These are phyloP conservation scores for Fagus sylvatica DNA, from an alignment of 306 rosid species.

Conservation along the genomic window DNA sequence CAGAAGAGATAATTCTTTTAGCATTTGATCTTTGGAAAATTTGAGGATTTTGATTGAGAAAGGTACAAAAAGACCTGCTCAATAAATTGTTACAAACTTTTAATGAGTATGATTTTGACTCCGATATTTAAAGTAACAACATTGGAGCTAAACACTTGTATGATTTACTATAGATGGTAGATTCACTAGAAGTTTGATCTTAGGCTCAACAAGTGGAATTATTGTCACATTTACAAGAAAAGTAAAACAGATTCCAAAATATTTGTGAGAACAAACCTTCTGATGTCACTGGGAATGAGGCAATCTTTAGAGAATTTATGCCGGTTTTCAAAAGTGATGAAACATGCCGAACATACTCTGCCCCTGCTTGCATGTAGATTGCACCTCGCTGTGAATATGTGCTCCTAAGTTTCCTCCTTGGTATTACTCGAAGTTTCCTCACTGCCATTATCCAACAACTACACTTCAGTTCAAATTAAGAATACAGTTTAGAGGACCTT, in stretches of 20 bases:
- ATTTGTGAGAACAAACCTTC: conserved; percentile 64
- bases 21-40: neutral
- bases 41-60: neutral
- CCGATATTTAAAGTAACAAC: neutral
- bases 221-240: neutral
- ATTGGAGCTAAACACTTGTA: neutral
- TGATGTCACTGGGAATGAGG: conserved; percentile 44
- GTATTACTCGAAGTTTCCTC: conserved; percentile 79
- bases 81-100: neutral
- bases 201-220: neutral
- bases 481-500: neutral
- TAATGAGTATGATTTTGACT: neutral
- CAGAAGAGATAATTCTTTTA: neutral
- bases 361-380: conserved; percentile 75
- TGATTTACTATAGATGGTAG: neutral
- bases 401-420: conserved; percentile 66
- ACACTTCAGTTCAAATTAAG: neutral
- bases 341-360: conserved; percentile 70
- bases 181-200: neutral
- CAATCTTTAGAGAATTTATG: conserved; percentile 62
- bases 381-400: conserved; percentile 79
- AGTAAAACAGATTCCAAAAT: neutral
- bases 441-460: conserved; percentile 50
- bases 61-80: neutral
- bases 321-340: conserved; percentile 74